A percentile compares a stretch with the other conserved stretches of the same genome.
Conservation (phyloP, 176 grass and related monocot species). For the Cenchrus americanus region DNA sequence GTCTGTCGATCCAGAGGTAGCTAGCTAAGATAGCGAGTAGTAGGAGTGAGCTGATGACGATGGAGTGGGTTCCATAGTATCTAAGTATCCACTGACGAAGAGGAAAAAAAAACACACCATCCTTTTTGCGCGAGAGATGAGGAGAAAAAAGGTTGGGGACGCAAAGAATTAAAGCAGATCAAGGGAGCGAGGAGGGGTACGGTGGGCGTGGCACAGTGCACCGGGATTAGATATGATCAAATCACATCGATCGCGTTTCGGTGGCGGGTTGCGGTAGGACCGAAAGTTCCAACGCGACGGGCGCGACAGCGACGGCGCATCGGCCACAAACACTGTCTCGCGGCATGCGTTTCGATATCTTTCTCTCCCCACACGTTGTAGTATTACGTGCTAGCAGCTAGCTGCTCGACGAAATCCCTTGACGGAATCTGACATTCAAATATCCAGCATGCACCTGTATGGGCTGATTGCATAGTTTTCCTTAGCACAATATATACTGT, state of each 20-base stretch:
- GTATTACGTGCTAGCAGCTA: too few relatives aligned
- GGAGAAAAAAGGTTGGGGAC: background rate
- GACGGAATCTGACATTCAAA: background rate
- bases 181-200: background rate
- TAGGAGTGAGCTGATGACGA: constrained; percentile 4
- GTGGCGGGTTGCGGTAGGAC: constrained; percentile 55
- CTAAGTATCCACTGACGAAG: constrained; percentile 7
- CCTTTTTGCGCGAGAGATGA: background rate
- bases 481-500: background rate
- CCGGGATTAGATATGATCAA: constrained; percentile 31
- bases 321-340: constrained; percentile 43
- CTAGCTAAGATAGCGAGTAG: background rate
- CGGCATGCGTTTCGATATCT: background rate
- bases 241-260: background rate
- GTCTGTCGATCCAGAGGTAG: background rate
- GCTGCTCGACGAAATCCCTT: background rate
- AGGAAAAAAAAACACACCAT: background rate
- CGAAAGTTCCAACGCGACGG: constrained; percentile 53
- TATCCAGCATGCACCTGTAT: background rate
- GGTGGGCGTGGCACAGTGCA: background rate
- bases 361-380: background rate
- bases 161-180: constrained; percentile 7
- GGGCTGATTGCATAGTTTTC: background rate
- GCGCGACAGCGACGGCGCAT: constrained; percentile 54
- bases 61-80: constrained; percentile 47